Evolutionary conservation across 768 basidiomycete genomes (phyloP), one percentile per base, ranked within the genome.

Genomic region (Trametes maxima): DNA sequence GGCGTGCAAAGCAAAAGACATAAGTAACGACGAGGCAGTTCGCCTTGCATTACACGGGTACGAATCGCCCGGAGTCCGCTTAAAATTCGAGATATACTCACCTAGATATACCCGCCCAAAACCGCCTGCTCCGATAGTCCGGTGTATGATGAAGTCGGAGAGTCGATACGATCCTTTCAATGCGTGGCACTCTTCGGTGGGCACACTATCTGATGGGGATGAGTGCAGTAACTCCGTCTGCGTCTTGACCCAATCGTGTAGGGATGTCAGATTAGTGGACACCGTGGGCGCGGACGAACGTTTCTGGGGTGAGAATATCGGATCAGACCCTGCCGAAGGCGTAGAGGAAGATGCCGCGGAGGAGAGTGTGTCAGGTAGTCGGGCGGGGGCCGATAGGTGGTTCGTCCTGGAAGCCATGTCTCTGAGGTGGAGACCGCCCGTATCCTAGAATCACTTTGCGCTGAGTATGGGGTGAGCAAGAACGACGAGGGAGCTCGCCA

Each of bases 51-150:
- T 33, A 8, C 28, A 33, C 8, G 28, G 28, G 28, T 33, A 33
- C 28, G 4, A 33, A 33, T 33, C 28, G 28, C 28, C 28, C 10
- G 13, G 21, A 24, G 11, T 19, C 5, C 1, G 13, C 2, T 2
- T 5, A 33, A 21, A 46, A 22, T 46, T 7, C 12, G 7, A 13
- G 21, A 46, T 25, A 11, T 33, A 68, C 76, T 54, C 70, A 92
- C 92, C 92, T 42, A 94, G 78, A 75, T 94, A 92, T 0, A 99
- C 97, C 17, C 95, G 85, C 1, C 97, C 97, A 74, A 98, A 98
- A 70, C 94, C 97, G 1, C 97, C 97, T 1, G 95, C 98, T 0
- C 97, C 96, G 51, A 94, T 73, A 14, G 90, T 94, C 25, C 92
- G 80, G 67, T 90, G 87, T 64, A 94, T 87, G 65, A 86, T 82